Evolutionary conservation across 176 grass and related monocot species (phyloP), one percentile per base, ranked within the genome.

Genomic region (Carex pumila): DNA sequence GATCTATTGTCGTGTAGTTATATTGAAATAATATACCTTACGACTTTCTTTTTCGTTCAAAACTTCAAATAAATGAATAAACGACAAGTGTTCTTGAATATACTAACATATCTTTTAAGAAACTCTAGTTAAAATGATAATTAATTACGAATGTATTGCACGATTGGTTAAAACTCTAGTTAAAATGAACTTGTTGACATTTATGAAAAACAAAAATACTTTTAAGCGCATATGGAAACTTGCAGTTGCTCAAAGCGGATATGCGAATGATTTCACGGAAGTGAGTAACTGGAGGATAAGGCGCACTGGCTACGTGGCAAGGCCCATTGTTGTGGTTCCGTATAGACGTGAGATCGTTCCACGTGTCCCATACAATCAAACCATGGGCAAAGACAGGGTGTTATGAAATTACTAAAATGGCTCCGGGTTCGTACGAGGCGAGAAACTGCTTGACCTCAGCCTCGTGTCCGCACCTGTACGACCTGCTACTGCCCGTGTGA

Each of bases 401-500:
- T 15, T 30, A 43, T 2, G 19, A n/a, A 80, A 62, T 80, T 39
- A 58, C 78, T 7, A 21, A 60, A 60, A 0, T 6, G 34, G 0
- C 78, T 31, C 36, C 25, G 0, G 50, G 50, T 17, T 79, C 21
- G 50, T 58, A 80, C 34, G 78, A 60, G 7, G 56, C 32, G 29
- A 60, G 30, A 80, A 79, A 57, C 17, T 63, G 79, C 61, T 80
- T 63, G 61, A 63, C 79, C 71, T 74, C 43, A 52, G 71, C 37
- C 79, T 82, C 79, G 79, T 82, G 79, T 82, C 53, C 41, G 60
- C 37, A 64, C 57, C 57, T 82, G 79, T 65, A 43, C 79, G 58
- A 50, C 59, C 79, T 82, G 79, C 32, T 5, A 7, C 61, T 37
- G 59, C 79, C 61, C 79, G 79, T 82, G 79, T 45, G 79, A 25